Evolutionary conservation across 2,329 filamentous ascomycete species (phyloP).

Genomic region (Remersonia thermophila): DNA sequence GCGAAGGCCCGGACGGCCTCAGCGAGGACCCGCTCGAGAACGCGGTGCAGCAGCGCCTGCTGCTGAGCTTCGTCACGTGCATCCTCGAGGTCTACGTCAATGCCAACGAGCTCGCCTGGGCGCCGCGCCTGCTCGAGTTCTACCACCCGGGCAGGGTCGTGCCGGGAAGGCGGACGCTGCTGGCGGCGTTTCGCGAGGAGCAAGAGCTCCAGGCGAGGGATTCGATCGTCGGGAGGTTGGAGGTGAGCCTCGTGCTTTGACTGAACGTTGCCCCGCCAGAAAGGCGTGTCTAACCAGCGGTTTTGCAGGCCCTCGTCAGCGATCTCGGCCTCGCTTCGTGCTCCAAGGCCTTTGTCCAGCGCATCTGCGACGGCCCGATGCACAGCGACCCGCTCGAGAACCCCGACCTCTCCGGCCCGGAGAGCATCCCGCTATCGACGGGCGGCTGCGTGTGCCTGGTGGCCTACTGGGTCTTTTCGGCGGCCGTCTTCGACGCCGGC

Average conservation of each 20-base stretch:
- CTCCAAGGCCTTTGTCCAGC: constrained; percentile 33
- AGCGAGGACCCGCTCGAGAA: constrained; percentile 43
- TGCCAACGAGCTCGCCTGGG: constrained; percentile 47
- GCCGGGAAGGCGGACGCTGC: constrained; percentile 46
- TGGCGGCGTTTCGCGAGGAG: constrained; percentile 52
- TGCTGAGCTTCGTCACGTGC: constrained; percentile 69
- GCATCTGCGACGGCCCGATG: constrained; percentile 29
- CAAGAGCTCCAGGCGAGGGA: constrained; percentile 49
- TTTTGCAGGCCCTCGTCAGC: constrained; percentile 45
- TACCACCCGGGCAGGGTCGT: constrained; percentile 53
- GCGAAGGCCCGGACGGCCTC: constrained; percentile 23
- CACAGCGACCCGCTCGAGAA: constrained; percentile 32
- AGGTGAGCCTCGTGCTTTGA: constrained; percentile 34
- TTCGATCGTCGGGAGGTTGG: constrained; percentile 58
- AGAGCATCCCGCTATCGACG: constrained; percentile 45
- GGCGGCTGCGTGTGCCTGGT: constrained; percentile 47
- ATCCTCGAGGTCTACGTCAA: constrained; percentile 63
- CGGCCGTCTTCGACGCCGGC: constrained; percentile 44
- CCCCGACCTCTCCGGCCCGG: constrained; percentile 21
- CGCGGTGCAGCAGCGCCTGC: constrained; percentile 48
- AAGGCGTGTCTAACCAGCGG: no score
- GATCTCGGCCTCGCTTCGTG: constrained; percentile 44
- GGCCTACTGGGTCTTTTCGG: constrained; percentile 51
- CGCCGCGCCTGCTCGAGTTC: constrained; percentile 54
- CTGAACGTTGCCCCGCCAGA: no score